Conservation (phyloP, 2,329 filamentous ascomycete genomes). For the Diplodia mutila region DNA sequence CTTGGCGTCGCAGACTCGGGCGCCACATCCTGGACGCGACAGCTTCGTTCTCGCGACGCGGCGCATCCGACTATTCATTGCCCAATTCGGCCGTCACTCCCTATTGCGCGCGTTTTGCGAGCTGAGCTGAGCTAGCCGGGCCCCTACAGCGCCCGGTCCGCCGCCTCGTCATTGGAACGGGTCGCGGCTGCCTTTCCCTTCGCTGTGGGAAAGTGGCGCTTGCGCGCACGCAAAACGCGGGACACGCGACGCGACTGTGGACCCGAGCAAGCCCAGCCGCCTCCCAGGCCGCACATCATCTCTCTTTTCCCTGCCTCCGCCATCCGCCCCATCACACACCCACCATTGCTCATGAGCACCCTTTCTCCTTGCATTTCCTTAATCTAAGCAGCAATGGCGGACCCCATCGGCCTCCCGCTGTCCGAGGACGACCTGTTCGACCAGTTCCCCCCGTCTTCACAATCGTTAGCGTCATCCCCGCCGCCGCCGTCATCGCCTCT, state of each 20-base stretch:
- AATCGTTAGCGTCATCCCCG: conserved; percentile 39
- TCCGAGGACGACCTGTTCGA: conserved; percentile 23
- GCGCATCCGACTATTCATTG: conserved; percentile 4
- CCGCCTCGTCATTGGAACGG: conserved; percentile 8
- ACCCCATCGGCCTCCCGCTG: not conserved
- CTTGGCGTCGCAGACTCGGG: not conserved
- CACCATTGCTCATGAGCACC: conserved; percentile 11
- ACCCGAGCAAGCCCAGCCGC: conserved; percentile 20
- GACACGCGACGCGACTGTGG: conserved; percentile 25
- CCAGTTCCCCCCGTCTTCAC: conserved; percentile 15
- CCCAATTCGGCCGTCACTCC: not conserved
- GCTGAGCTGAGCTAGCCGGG: not conserved
- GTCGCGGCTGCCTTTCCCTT: not conserved
- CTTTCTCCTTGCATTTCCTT: conserved; percentile 23
- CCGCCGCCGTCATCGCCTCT: conserved; percentile 36
- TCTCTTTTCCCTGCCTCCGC: not conserved
- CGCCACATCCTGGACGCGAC: conserved; percentile 15
- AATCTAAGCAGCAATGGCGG: conserved; percentile 20
- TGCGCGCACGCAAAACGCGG: conserved; percentile 22
- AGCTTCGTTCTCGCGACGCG: conserved; percentile 19
- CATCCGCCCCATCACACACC: conserved; percentile 1
- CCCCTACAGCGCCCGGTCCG: not conserved
- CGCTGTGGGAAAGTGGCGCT: conserved; percentile 12
- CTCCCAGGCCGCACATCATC: conserved; percentile 11
- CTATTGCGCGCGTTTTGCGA: conserved; percentile 1